A percentile compares a stretch with the other conserved stretches of the same genome.
These are phyloP conservation scores for Calonectria naviculata DNA, from an alignment of 2,329 filamentous ascomycete species.

Conservation along the genomic window DNA sequence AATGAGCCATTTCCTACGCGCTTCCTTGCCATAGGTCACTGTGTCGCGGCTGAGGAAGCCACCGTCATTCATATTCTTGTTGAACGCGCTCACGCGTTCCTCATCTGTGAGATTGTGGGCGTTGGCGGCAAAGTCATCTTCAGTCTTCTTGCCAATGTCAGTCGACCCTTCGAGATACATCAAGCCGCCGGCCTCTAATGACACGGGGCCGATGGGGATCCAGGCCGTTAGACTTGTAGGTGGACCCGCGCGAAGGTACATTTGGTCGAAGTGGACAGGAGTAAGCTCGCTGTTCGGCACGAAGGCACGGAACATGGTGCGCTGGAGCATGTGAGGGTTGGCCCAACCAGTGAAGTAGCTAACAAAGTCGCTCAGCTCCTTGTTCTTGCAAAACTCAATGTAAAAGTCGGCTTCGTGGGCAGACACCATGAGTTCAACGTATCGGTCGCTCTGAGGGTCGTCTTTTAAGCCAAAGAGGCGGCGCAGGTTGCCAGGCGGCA, in stretches of 20 bases:
- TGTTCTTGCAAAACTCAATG: constrained; percentile 14
- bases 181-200: constrained; percentile 12
- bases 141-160: constrained; percentile 23
- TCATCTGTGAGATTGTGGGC: constrained; percentile 17
- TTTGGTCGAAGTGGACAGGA: constrained; percentile 20
- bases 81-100: constrained; percentile 23
- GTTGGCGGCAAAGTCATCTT: constrained; percentile 24
- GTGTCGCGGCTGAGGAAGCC: constrained; percentile 26
- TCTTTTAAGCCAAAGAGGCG: constrained; percentile 14
- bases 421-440: constrained; percentile 5
- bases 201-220: constrained; percentile 12
- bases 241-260: constrained; percentile 15
- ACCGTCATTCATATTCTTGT: constrained; percentile 28
- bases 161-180: constrained; percentile 21
- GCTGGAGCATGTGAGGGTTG: constrained; percentile 25
- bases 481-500: constrained; percentile 10
- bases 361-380: constrained; percentile 10
- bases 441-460: constrained; percentile 11
- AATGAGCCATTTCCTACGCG: constrained; percentile 24
- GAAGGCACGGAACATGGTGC: constrained; percentile 18
- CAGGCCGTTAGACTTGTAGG: constrained; percentile 15
- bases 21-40: constrained; percentile 19
- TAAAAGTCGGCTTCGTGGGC: constrained; percentile 18
- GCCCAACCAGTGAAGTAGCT: constrained; percentile 21
- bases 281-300: constrained; percentile 12